Evolutionary conservation across 225 moss, liverwort and hornwort genomes (phyloP).

Genomic region (Physcomitrellopsis africana): DNA sequence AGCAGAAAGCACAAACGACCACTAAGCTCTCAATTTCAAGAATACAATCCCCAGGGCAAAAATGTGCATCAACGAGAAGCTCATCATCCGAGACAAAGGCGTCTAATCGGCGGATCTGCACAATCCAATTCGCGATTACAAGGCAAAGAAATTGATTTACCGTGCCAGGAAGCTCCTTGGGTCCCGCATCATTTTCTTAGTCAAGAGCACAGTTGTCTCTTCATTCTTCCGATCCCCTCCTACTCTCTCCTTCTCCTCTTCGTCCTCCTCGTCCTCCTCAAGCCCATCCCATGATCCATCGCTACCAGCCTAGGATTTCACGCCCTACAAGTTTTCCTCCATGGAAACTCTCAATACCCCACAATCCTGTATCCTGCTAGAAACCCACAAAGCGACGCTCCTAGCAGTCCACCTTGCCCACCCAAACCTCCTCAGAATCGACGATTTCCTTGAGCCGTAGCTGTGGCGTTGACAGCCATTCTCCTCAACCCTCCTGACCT

Average conservation of each 20-base stretch:
- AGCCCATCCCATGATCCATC: conserved; percentile 41
- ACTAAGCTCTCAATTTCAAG: neutral
- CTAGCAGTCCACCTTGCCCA: neutral
- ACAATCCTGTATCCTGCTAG: conserved; percentile 21
- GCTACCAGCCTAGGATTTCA: conserved; percentile 32
- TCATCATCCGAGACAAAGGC: neutral
- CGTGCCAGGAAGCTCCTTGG: conserved; percentile 87
- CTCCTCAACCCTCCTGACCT: neutral
- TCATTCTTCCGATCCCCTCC: conserved; percentile 20
- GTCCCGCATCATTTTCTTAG: conserved; percentile 87
- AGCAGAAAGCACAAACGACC: neutral
- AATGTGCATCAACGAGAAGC: neutral
- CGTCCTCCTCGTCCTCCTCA: conserved; percentile 29
- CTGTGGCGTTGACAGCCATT: conserved; percentile 23
- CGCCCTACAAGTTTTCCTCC: conserved; percentile 5
- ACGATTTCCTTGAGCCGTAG: conserved; percentile 30
- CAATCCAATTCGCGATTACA: conserved; percentile 17
- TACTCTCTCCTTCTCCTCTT: conserved; percentile 30
- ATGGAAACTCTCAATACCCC: neutral
- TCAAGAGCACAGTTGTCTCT: conserved; percentile 56
- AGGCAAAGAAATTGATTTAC: conserved; percentile 20
- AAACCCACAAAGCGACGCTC: too few species aligned
- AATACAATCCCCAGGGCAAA: conserved; percentile 25
- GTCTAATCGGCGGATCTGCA: conserved; percentile 10
- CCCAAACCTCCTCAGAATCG: neutral